A percentile compares a stretch with the other conserved stretches of the same genome.
phyloP scores from a whole-genome alignment of 768 basidiomycete species.

The Lepiota brunneoincarnata region DNA sequence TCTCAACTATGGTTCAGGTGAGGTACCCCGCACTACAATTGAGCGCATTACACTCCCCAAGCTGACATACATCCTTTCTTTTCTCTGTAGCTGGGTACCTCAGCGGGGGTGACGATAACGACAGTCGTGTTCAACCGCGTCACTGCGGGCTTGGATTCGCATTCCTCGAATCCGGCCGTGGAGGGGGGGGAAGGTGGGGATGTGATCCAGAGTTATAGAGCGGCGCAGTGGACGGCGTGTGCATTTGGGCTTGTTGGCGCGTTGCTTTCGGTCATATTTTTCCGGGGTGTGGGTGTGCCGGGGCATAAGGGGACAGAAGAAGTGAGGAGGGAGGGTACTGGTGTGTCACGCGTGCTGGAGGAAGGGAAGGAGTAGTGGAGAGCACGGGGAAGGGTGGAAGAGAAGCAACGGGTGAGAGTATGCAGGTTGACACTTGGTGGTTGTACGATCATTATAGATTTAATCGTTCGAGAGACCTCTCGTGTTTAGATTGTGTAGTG shows the following conservation, averaged over 20 bases:
- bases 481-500: too few relatives aligned
- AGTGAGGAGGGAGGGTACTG: too few relatives aligned
- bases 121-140: constrained; percentile 69
- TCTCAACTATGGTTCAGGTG: constrained; percentile 78
- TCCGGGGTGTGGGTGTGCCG: constrained; percentile 28
- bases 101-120: constrained; percentile 67
- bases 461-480: too few relatives aligned
- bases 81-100: constrained; percentile 54
- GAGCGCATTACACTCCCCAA: not conserved
- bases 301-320: constrained; percentile 16
- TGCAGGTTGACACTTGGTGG: too few relatives aligned
- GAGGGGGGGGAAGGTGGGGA: constrained; percentile 21
- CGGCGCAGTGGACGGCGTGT: constrained; percentile 64
- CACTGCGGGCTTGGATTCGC: constrained; percentile 18
- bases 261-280: constrained; percentile 24
- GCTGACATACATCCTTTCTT: not conserved
- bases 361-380: too few relatives aligned
- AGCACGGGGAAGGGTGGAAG: too few relatives aligned
- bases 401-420: too few relatives aligned
- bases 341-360: too few relatives aligned
- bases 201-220: constrained; percentile 49
- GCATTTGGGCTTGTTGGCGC: constrained; percentile 60
- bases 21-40: constrained; percentile 8
- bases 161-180: too few relatives aligned
- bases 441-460: too few relatives aligned